Conservation (phyloP, 1,284 basidiomycete species). For the Waitea zeae region DNA sequence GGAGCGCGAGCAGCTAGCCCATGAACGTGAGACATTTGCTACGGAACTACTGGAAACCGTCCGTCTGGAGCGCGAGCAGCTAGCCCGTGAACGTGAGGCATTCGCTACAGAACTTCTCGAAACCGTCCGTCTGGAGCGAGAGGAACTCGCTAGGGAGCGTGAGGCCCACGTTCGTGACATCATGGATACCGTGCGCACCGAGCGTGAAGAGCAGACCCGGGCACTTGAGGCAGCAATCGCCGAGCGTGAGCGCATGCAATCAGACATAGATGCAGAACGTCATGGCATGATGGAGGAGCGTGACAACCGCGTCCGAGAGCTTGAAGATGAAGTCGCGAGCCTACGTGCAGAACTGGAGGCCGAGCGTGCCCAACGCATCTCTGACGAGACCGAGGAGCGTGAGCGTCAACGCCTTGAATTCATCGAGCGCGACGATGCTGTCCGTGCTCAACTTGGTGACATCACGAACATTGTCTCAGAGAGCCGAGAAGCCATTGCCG, state of each 20-base stretch:
- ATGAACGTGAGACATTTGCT: too few species aligned
- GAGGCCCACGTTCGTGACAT: conserved; percentile 31
- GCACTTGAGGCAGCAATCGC: conserved; percentile 36
- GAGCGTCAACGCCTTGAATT: conserved; percentile 38
- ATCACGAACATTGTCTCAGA: conserved; percentile 51
- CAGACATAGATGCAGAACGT: conserved; percentile 28
- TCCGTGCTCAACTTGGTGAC: conserved; percentile 42
- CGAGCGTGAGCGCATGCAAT: conserved; percentile 32
- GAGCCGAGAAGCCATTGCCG: conserved; percentile 34
- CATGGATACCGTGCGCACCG: conserved; percentile 33
- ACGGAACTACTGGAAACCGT: neutral
- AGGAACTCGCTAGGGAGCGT: conserved; percentile 27
- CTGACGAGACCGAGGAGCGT: conserved; percentile 40
- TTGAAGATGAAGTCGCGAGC: conserved; percentile 45
- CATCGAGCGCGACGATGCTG: conserved; percentile 35
- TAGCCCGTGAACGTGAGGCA: conserved; percentile 10
- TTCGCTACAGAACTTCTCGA: conserved; percentile 21
- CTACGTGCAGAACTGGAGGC: conserved; percentile 33
- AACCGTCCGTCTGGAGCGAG: too few species aligned
- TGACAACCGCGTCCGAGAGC: conserved; percentile 30
- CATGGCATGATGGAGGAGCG: conserved; percentile 28
- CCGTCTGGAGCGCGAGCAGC: neutral
- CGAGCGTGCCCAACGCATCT: conserved; percentile 35
- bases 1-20: too few species aligned
- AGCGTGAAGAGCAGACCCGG: conserved; percentile 37